These are phyloP conservation scores for Raphanus sativus DNA, from an alignment of 345 rosid species.

Conservation along the genomic window DNA sequence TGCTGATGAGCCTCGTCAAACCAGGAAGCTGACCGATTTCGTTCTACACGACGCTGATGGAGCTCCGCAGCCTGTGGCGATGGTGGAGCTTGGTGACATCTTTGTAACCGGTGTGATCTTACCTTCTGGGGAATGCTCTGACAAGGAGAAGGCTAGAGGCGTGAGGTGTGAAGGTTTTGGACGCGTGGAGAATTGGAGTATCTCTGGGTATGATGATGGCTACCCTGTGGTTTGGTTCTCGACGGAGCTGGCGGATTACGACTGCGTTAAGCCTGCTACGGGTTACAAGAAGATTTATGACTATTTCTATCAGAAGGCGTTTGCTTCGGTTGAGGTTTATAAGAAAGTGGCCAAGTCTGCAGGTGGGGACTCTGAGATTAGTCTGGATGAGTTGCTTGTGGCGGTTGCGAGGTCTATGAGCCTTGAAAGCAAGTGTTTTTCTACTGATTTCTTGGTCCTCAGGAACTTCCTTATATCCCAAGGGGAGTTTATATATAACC, in stretches of 20 bases:
- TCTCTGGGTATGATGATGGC: slow-evolving; percentile 74
- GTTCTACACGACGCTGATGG: slow-evolving; percentile 48
- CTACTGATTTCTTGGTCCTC: slow-evolving; percentile 40
- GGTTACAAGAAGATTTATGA: slow-evolving; percentile 51
- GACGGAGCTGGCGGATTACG: slow-evolving; percentile 59
- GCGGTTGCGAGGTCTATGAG: slow-evolving; percentile 58
- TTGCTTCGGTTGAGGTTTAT: slow-evolving; percentile 61
- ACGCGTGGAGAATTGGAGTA: slow-evolving; percentile 55
- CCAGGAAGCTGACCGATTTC: slow-evolving; percentile 60
- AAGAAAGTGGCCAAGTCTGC: slow-evolving; percentile 52
- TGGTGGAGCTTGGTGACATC: slow-evolving; percentile 56
- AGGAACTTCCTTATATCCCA: slow-evolving; percentile 59
- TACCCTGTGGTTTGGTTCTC: slow-evolving; percentile 65
- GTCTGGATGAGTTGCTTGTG: slow-evolving; percentile 69
- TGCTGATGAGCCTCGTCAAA: slow-evolving; percentile 46
- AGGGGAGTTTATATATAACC: slow-evolving; percentile 68
- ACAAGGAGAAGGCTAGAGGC: slow-evolving; percentile 46
- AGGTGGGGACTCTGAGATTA: slow-evolving; percentile 57
- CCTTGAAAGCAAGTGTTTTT: slow-evolving; percentile 47
- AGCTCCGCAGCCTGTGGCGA: slow-evolving; percentile 47
- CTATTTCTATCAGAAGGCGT: slow-evolving; percentile 57
- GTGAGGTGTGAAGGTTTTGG: slow-evolving; percentile 56
- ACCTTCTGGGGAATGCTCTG: slow-evolving; percentile 46
- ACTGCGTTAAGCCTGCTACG: slow-evolving; percentile 55
- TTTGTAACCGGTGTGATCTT: slow-evolving; percentile 57